Evolutionary conservation across 2,329 filamentous ascomycete species (phyloP).

Genomic region (Fusarium sp.): DNA sequence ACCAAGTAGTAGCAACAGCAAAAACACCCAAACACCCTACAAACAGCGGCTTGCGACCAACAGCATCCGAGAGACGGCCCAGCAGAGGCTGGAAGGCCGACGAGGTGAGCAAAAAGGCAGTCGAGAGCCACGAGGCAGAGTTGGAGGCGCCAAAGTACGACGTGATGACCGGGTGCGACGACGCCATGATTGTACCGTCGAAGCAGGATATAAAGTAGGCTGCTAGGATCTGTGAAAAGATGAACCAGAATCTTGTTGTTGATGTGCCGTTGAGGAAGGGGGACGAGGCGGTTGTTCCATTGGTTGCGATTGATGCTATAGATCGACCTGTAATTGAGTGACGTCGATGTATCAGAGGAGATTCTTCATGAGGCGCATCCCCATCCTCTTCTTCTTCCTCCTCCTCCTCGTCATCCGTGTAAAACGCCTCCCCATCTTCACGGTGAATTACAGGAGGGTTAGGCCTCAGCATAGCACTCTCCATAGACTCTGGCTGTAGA

Average conservation of each 20-base stretch:
- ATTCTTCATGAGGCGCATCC: constrained; percentile 37
- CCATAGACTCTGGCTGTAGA: constrained; percentile 57
- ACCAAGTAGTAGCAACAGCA: constrained; percentile 74
- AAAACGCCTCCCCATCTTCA: constrained; percentile 16
- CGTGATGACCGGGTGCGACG: constrained; percentile 83
- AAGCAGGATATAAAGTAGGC: constrained; percentile 73
- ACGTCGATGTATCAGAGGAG: constrained; percentile 42
- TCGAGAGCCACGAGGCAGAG: constrained; percentile 85
- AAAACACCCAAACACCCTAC: constrained; percentile 74
- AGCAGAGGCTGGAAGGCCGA: constrained; percentile 82
- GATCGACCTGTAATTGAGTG: constrained; percentile 33
- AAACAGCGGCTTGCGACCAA: constrained; percentile 77
- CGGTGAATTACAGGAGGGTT: constrained; percentile 35
- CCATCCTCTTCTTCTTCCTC: constrained; percentile 18
- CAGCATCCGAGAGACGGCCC: constrained; percentile 78
- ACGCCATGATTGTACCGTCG: constrained; percentile 85
- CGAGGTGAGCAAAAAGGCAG: constrained; percentile 80
- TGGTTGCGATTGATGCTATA: constrained; percentile 14
- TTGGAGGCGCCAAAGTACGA: constrained; percentile 84
- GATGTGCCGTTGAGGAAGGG: constrained; percentile 61
- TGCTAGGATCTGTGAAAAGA: constrained; percentile 70
- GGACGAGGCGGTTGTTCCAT: constrained; percentile 27
- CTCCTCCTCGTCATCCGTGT: constrained; percentile 18
- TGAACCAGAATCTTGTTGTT: constrained; percentile 68
- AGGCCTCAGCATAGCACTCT: constrained; percentile 54